These are phyloP conservation scores for Coemansia guatemalensis DNA, from an alignment of 192 early-diverging fungal species.

Conservation along the genomic window DNA sequence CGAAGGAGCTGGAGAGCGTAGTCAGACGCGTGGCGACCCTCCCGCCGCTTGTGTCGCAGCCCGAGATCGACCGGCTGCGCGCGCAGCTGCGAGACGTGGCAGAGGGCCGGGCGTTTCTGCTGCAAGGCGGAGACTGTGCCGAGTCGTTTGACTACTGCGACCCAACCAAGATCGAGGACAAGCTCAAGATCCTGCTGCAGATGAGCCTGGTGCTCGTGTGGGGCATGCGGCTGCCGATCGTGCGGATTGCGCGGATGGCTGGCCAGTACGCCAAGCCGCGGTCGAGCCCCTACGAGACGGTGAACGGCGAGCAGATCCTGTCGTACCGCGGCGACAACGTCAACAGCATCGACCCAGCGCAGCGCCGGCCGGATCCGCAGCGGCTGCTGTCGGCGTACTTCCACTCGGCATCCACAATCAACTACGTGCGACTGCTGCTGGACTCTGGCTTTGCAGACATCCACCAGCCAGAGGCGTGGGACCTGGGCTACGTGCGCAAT, in stretches of 20 bases:
- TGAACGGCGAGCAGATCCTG: slow-evolving; percentile 77
- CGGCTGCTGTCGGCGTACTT: slow-evolving; percentile 94
- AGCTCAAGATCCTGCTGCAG: slow-evolving; percentile 95
- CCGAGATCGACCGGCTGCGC: slow-evolving; percentile 83
- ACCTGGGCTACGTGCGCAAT: slow-evolving; percentile 85
- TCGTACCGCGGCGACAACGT: slow-evolving; percentile 98
- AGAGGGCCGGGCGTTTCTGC: slow-evolving; percentile 85
- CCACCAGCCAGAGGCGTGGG: slow-evolving; percentile 87
- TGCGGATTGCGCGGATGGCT: slow-evolving; percentile 97
- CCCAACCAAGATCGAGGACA: slow-evolving; percentile 87
- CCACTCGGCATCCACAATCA: slow-evolving; percentile 94
- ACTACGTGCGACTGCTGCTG: slow-evolving; percentile 89
- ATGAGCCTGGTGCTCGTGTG: slow-evolving; percentile 95
- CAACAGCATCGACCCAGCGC: slow-evolving; percentile 85
- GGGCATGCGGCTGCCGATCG: slow-evolving; percentile 90
- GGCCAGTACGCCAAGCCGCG: slow-evolving; percentile 99
- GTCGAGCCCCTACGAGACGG: slow-evolving; percentile 84
- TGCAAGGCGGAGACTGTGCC: slow-evolving; percentile 99
- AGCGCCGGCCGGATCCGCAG: slow-evolving; percentile 90
- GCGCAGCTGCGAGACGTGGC: slow-evolving; percentile 86
- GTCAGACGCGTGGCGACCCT: slow-evolving; percentile 73
- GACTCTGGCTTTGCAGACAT: slow-evolving; percentile 87
- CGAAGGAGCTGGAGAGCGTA: slow-evolving; percentile 65
- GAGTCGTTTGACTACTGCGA: slow-evolving; percentile 98
- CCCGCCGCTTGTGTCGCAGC: slow-evolving; percentile 86